phyloP scores from a whole-genome alignment of 2,329 filamentous ascomycete genomes.

The Xylariaceae sp. region DNA sequence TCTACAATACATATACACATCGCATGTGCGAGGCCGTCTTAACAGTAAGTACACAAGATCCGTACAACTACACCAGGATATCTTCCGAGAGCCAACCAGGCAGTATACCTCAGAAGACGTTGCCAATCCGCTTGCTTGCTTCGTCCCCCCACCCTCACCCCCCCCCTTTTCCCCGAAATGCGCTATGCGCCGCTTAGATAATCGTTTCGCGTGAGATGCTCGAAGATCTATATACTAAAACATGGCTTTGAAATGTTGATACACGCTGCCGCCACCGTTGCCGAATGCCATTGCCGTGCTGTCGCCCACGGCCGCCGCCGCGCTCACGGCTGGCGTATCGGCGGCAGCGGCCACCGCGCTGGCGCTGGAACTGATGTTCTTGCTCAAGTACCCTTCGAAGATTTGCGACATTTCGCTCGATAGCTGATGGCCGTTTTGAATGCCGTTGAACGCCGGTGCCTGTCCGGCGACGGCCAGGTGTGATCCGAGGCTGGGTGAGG shows the following conservation, averaged over 20 bases:
- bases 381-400: constrained; percentile 44
- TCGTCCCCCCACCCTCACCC: too few relatives aligned
- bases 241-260: constrained; percentile 37
- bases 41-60: too few relatives aligned
- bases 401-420: constrained; percentile 58
- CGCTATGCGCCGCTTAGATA: too few relatives aligned
- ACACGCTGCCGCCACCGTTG: constrained; percentile 26
- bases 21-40: too few relatives aligned
- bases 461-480: too few relatives aligned
- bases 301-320: constrained; percentile 8
- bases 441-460: constrained; percentile 18
- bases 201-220: too few relatives aligned
- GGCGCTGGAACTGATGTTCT: constrained; percentile 15
- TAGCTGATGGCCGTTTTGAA: constrained; percentile 51
- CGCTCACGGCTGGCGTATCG: constrained; percentile 14
- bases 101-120: too few relatives aligned
- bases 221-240: constrained; percentile 24
- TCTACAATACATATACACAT: too few relatives aligned
- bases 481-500: neutral
- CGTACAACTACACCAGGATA: too few relatives aligned
- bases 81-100: too few relatives aligned
- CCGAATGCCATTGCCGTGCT: constrained; percentile 5
- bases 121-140: too few relatives aligned
- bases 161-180: too few relatives aligned
- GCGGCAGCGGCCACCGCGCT: constrained; percentile 9